Base-by-base conservation (phyloP, 225 moss, liverwort and hornwort genomes). In the Straminergon stramineum region DNA sequence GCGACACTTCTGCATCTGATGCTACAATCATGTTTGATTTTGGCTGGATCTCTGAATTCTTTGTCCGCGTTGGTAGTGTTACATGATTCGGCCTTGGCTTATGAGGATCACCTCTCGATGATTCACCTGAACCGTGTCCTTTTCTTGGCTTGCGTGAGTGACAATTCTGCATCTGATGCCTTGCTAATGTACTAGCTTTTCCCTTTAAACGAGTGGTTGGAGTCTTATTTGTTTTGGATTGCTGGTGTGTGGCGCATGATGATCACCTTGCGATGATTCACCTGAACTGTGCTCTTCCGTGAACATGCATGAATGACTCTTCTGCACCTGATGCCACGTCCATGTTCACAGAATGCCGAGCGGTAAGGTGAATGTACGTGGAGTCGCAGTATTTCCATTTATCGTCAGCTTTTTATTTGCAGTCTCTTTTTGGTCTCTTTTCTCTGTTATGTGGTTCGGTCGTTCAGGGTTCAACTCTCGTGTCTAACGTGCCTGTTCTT, bases 1-100 rank as follows among this genome's bases (percentile, higher is more conserved):
- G 66, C 34, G 91, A 86, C 85, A 77, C 52, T 76, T 85, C 88
- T 91, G 91, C 84, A 84, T 81, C 91, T 92, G 82, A 82, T 82
- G 82, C 82, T 82, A 82, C 63, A 62, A 31, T 43, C 43, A 28
- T 62, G 62, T 21, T 43, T 43, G 31, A 32, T 41, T 43, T 62
- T 31, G 43, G 30, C 62, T 43, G 81, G 43, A 43, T 81, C 81
- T 61, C 32, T 31, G 43, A 61, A 62, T 61, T 60, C 18, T 31
- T 45, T 45, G 43, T 62, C 43, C 62, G 43, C 43, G 31, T 60
- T 43, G 43, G 19, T 60, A 61, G 39, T 81, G 62, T 62, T 41
- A 41, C 81, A 28, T 81, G 43, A 19, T 6, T 31, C 81, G 41
- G 17, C 60, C n/a, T 28, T 81, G 60, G n/a, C 60, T n/a, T 79